phyloP scores from a whole-genome alignment of 345 rosid genomes.

The Stellera chamaejasme region DNA sequence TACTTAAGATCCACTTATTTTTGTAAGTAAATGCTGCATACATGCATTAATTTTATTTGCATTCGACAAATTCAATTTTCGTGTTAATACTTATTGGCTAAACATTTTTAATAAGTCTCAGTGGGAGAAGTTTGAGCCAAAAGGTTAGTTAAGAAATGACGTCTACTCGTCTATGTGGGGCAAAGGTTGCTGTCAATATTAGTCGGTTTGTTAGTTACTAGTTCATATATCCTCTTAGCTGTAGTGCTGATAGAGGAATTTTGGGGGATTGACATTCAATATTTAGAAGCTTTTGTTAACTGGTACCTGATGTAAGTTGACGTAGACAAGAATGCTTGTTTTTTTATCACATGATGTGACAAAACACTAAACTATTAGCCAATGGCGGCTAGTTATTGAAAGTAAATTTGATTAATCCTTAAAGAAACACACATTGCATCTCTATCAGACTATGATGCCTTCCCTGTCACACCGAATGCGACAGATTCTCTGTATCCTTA shows the following conservation, averaged over 20 bases:
- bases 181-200: neutral
- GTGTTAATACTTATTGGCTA: no score
- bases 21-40: no score
- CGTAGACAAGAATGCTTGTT: neutral
- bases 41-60: no score
- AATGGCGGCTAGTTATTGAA: slow-evolving; percentile 1
- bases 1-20: no score
- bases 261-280: slow-evolving; percentile 1
- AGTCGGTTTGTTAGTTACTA: neutral
- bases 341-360: neutral
- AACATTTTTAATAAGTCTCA: no score
- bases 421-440: neutral
- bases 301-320: neutral
- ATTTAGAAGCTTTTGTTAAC: neutral
- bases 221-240: neutral
- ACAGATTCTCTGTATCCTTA: neutral
- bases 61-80: no score
- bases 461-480: neutral
- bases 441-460: neutral
- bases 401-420: no score
- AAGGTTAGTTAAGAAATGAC: no score
- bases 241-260: neutral
- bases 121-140: no score
- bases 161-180: no score
- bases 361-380: neutral